Percentiles rank a stretch among this genome's conserved stretches.
phyloP scores from a whole-genome alignment of 805 yeast genomes.

The Barnettozyma sucrosica region DNA sequence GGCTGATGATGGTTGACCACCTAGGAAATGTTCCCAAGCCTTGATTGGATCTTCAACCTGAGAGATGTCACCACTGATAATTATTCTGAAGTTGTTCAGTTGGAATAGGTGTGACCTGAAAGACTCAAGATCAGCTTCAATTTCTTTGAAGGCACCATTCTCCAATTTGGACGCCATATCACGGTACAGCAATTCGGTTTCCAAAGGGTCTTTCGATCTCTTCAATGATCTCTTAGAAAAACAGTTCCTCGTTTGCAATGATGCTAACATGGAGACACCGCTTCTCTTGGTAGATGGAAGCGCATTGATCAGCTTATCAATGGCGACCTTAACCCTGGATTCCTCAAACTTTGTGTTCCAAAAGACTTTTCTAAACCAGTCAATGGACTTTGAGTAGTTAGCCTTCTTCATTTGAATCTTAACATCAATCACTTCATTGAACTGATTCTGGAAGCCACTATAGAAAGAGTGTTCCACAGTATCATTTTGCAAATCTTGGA shows the following conservation, averaged over 20 bases:
- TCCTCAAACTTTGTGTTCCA: slow-evolving; percentile 67
- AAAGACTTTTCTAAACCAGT: slow-evolving; percentile 68
- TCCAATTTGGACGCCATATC: slow-evolving; percentile 44
- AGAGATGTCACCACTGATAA: slow-evolving; percentile 64
- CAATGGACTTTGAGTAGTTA: slow-evolving; percentile 63
- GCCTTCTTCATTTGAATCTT: slow-evolving; percentile 53
- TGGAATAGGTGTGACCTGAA: slow-evolving; percentile 49
- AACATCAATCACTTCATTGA: slow-evolving; percentile 61
- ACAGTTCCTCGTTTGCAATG: slow-evolving; percentile 49
- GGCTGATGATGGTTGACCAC: slow-evolving; percentile 4
- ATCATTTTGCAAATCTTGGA: slow-evolving; percentile 65
- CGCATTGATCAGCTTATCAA: slow-evolving; percentile 36
- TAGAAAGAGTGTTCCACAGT: slow-evolving; percentile 54
- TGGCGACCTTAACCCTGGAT: slow-evolving; percentile 57
- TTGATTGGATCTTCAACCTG: slow-evolving; percentile 50
- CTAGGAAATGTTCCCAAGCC: slow-evolving; percentile 43
- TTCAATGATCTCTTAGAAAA: slow-evolving; percentile 57
- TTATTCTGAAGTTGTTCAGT: slow-evolving; percentile 54
- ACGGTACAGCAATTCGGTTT: slow-evolving; percentile 53
- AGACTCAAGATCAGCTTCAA: slow-evolving; percentile 44
- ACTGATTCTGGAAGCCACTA: slow-evolving; percentile 51
- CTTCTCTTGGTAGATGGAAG: slow-evolving; percentile 37
- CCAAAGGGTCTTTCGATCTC: slow-evolving; percentile 59
- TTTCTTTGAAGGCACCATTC: slow-evolving; percentile 43
- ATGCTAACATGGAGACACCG: slow-evolving; percentile 52